phyloP scores from a whole-genome alignment of 2,329 filamentous ascomycete genomes.

The Botrytis tulipae region DNA sequence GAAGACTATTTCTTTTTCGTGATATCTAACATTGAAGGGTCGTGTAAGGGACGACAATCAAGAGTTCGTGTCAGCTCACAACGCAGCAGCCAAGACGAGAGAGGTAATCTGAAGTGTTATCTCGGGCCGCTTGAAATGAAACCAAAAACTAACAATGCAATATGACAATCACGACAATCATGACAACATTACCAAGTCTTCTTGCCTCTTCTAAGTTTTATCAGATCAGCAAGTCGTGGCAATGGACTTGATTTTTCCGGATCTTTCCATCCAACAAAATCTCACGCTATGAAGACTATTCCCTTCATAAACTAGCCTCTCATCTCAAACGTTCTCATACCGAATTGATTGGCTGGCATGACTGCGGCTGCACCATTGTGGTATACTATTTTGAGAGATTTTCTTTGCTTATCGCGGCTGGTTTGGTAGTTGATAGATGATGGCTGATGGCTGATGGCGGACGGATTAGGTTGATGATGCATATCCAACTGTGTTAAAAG shows the following conservation, averaged over 20 bases:
- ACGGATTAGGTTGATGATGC: background rate
- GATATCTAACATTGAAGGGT: background rate
- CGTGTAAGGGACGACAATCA: background rate
- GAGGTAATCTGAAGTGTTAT: background rate
- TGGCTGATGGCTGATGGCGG: background rate
- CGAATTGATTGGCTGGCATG: background rate
- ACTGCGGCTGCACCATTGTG: background rate
- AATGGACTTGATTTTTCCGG: background rate
- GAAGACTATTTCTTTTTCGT: background rate
- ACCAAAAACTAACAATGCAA: background rate
- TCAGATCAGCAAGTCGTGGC: slow-evolving; percentile 7
- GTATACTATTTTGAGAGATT: background rate
- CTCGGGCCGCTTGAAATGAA: background rate
- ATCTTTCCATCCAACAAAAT: background rate
- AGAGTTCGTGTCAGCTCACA: background rate
- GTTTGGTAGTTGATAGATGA: background rate
- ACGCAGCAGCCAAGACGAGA: background rate
- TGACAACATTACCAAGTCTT: background rate
- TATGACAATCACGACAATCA: background rate
- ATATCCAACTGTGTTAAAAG: background rate
- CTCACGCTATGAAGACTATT: background rate
- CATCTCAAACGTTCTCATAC: background rate
- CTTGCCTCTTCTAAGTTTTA: background rate
- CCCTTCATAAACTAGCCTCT: background rate
- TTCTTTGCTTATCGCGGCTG: background rate